Conservation (phyloP, 805 yeast genomes). For the Metschnikowia similis region DNA sequence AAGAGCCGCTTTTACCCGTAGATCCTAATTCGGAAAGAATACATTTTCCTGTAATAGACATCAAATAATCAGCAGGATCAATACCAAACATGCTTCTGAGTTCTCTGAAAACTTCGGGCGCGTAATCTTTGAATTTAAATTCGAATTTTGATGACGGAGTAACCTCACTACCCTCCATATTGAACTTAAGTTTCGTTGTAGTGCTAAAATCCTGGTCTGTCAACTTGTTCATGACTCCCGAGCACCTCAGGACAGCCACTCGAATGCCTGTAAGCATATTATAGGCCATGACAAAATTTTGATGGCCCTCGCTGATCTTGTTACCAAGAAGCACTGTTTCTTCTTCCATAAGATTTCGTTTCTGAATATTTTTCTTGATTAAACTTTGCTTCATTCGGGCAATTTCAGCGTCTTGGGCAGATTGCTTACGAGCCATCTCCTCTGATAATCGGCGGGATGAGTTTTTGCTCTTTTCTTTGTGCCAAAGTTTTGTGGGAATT, state of each 20-base stretch:
- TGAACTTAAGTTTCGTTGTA: conserved; percentile 80
- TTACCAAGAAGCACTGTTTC: conserved; percentile 68
- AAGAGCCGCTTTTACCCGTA: conserved; percentile 96
- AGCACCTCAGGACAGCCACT: conserved; percentile 88
- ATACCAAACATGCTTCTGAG: conserved; percentile 74
- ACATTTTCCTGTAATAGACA: conserved; percentile 89
- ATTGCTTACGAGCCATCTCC: conserved; percentile 1
- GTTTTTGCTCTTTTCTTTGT: not conserved
- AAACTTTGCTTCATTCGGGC: conserved; percentile 49
- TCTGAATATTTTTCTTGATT: conserved; percentile 39
- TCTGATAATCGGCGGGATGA: not conserved
- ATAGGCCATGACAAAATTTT: conserved; percentile 88
- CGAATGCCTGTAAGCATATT: conserved; percentile 97
- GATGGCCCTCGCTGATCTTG: conserved; percentile 88
- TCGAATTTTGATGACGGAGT: conserved; percentile 94
- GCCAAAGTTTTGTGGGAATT: conserved; percentile 9
- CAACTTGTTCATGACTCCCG: conserved; percentile 75
- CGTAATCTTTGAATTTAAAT: conserved; percentile 93
- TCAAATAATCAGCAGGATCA: conserved; percentile 93
- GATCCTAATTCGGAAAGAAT: conserved; percentile 88
- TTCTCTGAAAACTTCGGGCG: conserved; percentile 91
- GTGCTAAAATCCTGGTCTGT: conserved; percentile 65
- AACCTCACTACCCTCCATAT: conserved; percentile 77
- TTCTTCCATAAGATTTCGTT: conserved; percentile 42
- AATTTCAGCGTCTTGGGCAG: conserved; percentile 38